Evolutionary conservation across 441 rosid genomes (phyloP).

Genomic region (Cnidoscolus chayamansa): DNA sequence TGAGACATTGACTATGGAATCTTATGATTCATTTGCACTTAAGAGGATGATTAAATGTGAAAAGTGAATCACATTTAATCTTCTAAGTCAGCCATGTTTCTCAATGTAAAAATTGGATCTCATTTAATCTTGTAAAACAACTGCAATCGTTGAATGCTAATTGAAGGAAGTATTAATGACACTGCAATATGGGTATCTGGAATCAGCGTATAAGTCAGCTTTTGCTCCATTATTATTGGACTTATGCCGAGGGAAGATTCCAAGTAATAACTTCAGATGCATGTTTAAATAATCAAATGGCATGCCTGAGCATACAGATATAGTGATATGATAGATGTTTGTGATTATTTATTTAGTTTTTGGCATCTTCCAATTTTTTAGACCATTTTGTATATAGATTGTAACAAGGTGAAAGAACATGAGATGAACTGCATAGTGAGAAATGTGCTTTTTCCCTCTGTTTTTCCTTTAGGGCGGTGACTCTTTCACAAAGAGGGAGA

Average conservation of each 20-base stretch:
- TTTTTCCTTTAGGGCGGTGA: constrained; percentile 62
- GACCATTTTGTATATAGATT: not conserved
- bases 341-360: not conserved
- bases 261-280: constrained; percentile 4
- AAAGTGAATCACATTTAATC: constrained; percentile 11
- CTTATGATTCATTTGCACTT: constrained; percentile 27
- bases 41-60: constrained; percentile 4
- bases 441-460: not conserved
- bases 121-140: constrained; percentile 7
- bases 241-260: constrained; percentile 9
- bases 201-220: constrained; percentile 11
- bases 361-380: not conserved
- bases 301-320: not conserved
- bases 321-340: not conserved
- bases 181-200: constrained; percentile 7
- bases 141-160: not conserved
- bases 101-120: not conserved
- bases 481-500: constrained; percentile 61
- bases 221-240: constrained; percentile 8
- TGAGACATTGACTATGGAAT: constrained; percentile 21
- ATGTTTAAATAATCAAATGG: not conserved
- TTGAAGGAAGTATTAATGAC: not conserved
- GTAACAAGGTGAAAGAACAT: not conserved
- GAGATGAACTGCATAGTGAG: constrained; percentile 8
- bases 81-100: not conserved